These are phyloP conservation scores for Pistacia atlantica DNA, from an alignment of 345 rosid species.

Conservation along the genomic window DNA sequence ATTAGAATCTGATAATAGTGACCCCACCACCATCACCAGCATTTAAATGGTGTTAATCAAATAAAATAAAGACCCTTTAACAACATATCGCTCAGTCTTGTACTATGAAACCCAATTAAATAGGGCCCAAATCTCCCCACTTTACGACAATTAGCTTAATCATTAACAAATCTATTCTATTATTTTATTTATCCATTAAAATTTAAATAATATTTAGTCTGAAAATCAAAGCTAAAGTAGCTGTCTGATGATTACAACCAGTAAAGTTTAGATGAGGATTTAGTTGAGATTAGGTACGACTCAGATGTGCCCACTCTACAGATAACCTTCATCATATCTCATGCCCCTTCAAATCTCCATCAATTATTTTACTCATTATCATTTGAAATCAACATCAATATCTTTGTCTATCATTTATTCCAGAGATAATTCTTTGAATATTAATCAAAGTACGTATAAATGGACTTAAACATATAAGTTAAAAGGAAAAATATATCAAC, in stretches of 20 bases:
- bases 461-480: no score
- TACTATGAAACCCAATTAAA: not conserved
- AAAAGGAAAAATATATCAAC: no score
- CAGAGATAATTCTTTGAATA: no score
- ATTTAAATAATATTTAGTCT: constrained; percentile 13
- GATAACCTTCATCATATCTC: constrained; percentile 13
- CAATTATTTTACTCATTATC: no score
- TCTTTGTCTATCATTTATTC: no score
- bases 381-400: no score
- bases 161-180: constrained; percentile 10
- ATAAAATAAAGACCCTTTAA: not conserved
- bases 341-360: no score
- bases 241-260: constrained; percentile 14
- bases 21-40: not conserved
- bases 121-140: not conserved
- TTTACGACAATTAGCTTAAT: not conserved
- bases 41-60: not conserved
- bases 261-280: constrained; percentile 16
- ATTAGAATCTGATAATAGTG: not conserved
- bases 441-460: no score
- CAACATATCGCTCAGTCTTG: not conserved
- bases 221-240: constrained; percentile 19
- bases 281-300: constrained; percentile 20
- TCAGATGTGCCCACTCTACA: not conserved
- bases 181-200: no score